These are phyloP conservation scores for Salix koriyanagi DNA, from an alignment of 345 rosid species.

Conservation along the genomic window DNA sequence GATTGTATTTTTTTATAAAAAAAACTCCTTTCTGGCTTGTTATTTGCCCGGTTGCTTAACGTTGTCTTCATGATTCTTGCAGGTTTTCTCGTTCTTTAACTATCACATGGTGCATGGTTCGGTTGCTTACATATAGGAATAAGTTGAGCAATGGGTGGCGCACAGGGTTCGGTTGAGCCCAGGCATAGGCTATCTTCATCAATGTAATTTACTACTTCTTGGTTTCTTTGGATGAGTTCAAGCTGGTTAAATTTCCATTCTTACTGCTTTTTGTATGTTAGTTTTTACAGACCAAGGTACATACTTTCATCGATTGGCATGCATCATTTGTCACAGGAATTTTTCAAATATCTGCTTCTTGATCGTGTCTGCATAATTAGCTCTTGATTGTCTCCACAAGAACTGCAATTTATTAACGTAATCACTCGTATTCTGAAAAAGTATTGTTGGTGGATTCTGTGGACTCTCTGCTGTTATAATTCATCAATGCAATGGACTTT, in stretches of 20 bases:
- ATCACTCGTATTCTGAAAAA: not conserved
- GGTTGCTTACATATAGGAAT: conserved; percentile 8
- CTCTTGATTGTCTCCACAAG: not conserved
- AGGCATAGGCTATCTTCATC: conserved; percentile 42
- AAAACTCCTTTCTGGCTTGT: not conserved
- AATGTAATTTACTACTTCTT: conserved; percentile 29
- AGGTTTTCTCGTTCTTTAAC: not conserved
- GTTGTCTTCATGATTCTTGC: not conserved
- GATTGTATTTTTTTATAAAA: not conserved
- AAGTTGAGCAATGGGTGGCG: conserved; percentile 38
- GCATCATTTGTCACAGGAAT: not conserved
- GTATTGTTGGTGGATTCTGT: not conserved
- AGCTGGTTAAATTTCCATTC: not conserved
- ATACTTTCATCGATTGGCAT: not conserved
- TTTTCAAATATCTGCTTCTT: not conserved
- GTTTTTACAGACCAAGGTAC: not conserved
- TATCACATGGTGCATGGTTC: conserved; percentile 5
- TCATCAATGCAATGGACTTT: not conserved
- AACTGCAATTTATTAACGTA: not conserved
- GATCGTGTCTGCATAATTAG: not conserved
- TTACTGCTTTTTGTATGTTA: not conserved
- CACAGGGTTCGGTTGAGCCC: conserved; percentile 28
- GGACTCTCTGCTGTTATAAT: not conserved
- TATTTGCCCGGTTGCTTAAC: not conserved
- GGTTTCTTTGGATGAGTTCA: not conserved